These are phyloP conservation scores for Euphorbia neoarborescens DNA, from an alignment of 441 rosid species.

Conservation along the genomic window DNA sequence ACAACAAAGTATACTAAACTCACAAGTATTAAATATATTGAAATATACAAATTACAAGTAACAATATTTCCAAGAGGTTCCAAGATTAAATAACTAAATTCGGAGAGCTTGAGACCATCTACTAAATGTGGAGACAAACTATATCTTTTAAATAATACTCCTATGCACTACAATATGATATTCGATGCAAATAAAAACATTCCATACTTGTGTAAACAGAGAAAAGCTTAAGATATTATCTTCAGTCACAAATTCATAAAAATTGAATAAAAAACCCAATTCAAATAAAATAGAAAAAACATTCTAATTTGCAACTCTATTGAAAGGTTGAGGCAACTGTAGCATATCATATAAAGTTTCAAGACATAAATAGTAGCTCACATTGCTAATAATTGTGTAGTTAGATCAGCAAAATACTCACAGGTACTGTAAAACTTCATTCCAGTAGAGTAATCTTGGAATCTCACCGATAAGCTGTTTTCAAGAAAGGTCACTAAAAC, in stretches of 20 bases:
- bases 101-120: too few species aligned
- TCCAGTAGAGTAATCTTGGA: constrained; percentile 83
- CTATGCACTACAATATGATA: constrained; percentile 89
- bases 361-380: neutral
- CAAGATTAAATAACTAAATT: too few species aligned
- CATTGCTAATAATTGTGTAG: neutral
- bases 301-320: too few species aligned
- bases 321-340: too few species aligned
- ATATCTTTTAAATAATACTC: constrained; percentile 59
- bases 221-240: constrained; percentile 7
- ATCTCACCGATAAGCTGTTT: constrained; percentile 80
- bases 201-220: constrained; percentile 53
- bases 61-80: too few species aligned
- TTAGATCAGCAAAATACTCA: constrained; percentile 24
- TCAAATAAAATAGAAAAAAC: constrained; percentile 13
- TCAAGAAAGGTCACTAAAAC: constrained; percentile 67
- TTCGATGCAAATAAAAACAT: constrained; percentile 48
- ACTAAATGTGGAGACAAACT: too few species aligned
- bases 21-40: too few species aligned
- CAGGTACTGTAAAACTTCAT: constrained; percentile 91
- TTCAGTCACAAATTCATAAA: constrained; percentile 3
- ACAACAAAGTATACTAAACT: too few species aligned
- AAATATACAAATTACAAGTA: too few species aligned
- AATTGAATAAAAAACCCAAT: constrained; percentile 3
- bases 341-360: neutral